A percentile compares a stretch with the other conserved stretches of the same genome.
These are phyloP conservation scores for Geotrichum ghanense DNA, from an alignment of 805 yeast species.

Conservation along the genomic window DNA sequence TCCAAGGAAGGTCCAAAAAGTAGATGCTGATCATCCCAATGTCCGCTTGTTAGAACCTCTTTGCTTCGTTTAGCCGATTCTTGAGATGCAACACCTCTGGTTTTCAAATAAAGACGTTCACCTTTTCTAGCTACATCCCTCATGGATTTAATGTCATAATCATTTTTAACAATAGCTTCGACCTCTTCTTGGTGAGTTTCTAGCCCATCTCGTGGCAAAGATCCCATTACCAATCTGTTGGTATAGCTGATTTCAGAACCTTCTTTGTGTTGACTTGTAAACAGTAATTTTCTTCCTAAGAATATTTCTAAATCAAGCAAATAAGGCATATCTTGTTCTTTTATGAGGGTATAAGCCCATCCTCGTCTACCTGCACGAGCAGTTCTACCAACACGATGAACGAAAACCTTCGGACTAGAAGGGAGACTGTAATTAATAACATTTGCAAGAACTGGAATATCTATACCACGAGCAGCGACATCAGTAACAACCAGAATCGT, in stretches of 20 bases:
- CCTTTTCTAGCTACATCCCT: conserved; percentile 73
- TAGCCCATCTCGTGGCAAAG: conserved; percentile 60
- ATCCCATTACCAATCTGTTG: conserved; percentile 70
- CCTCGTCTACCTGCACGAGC: conserved; percentile 98
- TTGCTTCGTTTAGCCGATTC: conserved; percentile 81
- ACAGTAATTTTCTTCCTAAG: conserved; percentile 67
- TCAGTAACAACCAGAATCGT: conserved; percentile 91
- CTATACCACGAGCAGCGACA: conserved; percentile 93
- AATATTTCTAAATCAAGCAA: conserved; percentile 82
- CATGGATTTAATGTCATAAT: conserved; percentile 57
- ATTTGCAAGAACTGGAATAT: conserved; percentile 91
- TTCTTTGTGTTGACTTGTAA: conserved; percentile 18
- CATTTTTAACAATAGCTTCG: conserved; percentile 44
- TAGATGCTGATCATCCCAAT: conserved; percentile 81
- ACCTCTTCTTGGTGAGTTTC: conserved; percentile 67
- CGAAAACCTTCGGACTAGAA: conserved; percentile 81
- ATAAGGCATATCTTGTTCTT: conserved; percentile 81
- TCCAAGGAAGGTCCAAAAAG: conserved; percentile 55
- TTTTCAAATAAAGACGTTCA: conserved; percentile 74
- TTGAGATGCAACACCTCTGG: conserved; percentile 74
- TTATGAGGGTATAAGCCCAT: conserved; percentile 89
- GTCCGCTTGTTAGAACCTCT: conserved; percentile 44
- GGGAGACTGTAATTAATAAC: conserved; percentile 89
- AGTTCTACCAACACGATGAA: conserved; percentile 98
- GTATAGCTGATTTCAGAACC: conserved; percentile 54